A percentile compares a stretch with the other conserved stretches of the same genome.
Evolutionary conservation across 1,284 basidiomycete species (phyloP).

Genomic region (Ustilago loliicola): DNA sequence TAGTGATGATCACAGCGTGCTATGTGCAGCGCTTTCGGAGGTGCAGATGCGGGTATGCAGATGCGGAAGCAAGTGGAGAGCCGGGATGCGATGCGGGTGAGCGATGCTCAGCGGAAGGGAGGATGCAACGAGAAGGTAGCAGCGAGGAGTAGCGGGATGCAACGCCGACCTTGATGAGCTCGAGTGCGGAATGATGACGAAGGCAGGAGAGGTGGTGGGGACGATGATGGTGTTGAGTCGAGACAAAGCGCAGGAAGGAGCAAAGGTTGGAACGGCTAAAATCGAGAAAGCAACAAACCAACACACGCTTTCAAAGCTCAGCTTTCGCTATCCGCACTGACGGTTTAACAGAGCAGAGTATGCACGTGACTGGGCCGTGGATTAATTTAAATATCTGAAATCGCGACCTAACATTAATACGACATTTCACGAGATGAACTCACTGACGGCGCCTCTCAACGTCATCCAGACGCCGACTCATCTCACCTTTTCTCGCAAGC

Average conservation of each 20-base stretch:
- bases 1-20: neutral
- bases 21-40: neutral
- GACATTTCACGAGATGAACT: neutral
- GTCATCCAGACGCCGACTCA: no score
- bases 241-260: neutral
- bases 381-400: no score
- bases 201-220: neutral
- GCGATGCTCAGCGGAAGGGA: neutral
- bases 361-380: neutral
- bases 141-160: neutral
- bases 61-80: constrained; percentile 1
- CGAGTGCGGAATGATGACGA: neutral
- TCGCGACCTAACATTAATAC: no score
- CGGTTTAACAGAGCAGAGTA: neutral
- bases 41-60: constrained; percentile 2
- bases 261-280: neutral
- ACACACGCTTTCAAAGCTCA: neutral
- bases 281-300: constrained; percentile 2
- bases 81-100: neutral
- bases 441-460: no score
- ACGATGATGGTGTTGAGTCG: constrained; percentile 2
- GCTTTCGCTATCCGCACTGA: constrained; percentile 1
- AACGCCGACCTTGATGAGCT: neutral
- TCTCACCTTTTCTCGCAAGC: no score
- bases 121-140: no score